phyloP scores from a whole-genome alignment of 257 asterid genomes.

The Fraxinus pennsylvanica region DNA sequence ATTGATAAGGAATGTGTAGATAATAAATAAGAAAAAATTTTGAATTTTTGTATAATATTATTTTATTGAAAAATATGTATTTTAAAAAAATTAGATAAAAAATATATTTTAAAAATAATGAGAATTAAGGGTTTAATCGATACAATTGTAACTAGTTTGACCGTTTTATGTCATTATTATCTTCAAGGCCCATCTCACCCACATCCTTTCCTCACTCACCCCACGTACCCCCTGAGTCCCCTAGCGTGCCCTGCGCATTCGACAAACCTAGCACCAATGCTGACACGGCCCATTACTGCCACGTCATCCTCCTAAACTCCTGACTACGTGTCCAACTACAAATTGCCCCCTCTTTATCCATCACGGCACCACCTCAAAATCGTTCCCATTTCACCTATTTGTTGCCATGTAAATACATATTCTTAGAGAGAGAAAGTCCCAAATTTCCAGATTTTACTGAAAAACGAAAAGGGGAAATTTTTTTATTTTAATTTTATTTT shows the following conservation, averaged over 20 bases:
- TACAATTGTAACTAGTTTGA: neutral
- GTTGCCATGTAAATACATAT: conserved; percentile 1
- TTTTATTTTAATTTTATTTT: neutral
- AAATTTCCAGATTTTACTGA: conserved; percentile 7
- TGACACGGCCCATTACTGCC: conserved; percentile 64
- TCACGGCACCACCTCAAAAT: conserved; percentile 18
- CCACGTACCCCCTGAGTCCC: conserved; percentile 48
- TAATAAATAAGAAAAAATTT: no score
- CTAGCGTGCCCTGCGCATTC: conserved; percentile 59
- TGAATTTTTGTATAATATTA: no score
- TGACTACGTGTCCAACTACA: conserved; percentile 66
- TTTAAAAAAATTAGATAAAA: no score
- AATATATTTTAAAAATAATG: no score
- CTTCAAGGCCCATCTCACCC: conserved; percentile 1
- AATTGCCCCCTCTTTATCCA: conserved; percentile 62
- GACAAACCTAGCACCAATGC: conserved; percentile 35
- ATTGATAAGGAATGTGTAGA: no score
- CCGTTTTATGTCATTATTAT: conserved; percentile 4
- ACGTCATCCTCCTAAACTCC: conserved; percentile 36
- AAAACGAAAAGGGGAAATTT: conserved; percentile 18
- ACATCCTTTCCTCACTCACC: conserved; percentile 28
- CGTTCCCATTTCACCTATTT: conserved; percentile 27
- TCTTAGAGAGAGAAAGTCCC: conserved; percentile 38
- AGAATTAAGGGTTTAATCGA: no score
- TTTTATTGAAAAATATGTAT: no score